Conservation (phyloP, 495 filamentous ascomycete genomes). For the Margaritispora aquatica region DNA sequence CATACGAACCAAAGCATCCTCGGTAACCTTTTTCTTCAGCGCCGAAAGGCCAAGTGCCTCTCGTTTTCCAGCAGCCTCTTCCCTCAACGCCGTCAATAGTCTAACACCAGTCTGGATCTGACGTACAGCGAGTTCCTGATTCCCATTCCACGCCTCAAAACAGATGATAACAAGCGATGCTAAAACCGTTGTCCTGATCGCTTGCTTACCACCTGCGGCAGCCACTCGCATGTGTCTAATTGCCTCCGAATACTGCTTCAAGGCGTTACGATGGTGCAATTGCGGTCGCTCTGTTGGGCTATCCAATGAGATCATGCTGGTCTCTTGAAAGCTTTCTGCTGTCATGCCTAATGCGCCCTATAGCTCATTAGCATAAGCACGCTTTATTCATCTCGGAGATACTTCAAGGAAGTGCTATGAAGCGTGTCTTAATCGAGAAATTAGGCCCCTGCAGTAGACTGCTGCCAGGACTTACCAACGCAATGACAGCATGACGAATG, state of each 20-base stretch:
- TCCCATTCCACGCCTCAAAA: slow-evolving; percentile 13
- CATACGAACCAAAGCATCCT: slow-evolving; percentile 1
- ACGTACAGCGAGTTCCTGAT: slow-evolving; percentile 5
- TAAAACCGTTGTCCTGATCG: slow-evolving; percentile 2
- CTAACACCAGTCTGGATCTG: slow-evolving; percentile 9
- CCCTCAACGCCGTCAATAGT: slow-evolving; percentile 12
- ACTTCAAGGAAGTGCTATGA: too few relatives aligned
- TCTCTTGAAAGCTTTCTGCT: background rate
- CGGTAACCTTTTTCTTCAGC: background rate
- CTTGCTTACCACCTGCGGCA: background rate
- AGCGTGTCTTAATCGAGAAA: too few relatives aligned
- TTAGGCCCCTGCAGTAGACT: too few relatives aligned
- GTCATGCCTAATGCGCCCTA: background rate
- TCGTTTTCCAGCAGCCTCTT: background rate
- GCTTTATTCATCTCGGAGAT: background rate
- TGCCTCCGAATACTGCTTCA: slow-evolving; percentile 1
- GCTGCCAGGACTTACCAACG: background rate
- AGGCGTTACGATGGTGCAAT: background rate
- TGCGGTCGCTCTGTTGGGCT: background rate
- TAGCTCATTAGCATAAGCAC: background rate
- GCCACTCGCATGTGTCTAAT: slow-evolving; percentile 6
- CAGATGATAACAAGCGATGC: slow-evolving; percentile 11
- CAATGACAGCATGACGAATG: background rate
- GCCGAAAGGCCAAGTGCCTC: background rate
- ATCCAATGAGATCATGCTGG: background rate